phyloP scores from a whole-genome alignment of 345 rosid species.

The Jatropha curcas region DNA sequence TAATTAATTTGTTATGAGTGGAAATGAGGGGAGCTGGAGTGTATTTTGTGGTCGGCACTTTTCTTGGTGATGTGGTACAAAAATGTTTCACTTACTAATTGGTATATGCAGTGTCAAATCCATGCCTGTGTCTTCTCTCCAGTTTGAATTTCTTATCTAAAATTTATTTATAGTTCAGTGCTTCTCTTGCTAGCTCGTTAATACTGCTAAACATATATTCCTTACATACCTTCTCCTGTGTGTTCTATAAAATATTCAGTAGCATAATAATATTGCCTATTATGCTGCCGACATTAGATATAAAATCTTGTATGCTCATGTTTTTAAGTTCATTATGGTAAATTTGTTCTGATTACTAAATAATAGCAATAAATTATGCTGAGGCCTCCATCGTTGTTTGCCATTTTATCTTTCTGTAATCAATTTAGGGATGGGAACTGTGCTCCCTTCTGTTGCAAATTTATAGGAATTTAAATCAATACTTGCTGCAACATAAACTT shows the following conservation, averaged over 20 bases:
- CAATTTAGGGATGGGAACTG: not conserved
- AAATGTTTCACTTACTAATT: not conserved
- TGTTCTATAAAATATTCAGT: not conserved
- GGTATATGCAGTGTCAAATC: not conserved
- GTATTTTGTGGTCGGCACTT: not conserved
- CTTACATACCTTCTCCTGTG: not conserved
- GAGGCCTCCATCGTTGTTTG: not conserved
- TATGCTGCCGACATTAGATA: too few species aligned
- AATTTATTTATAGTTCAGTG: not conserved
- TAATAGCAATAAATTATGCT: not conserved
- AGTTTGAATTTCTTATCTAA: not conserved
- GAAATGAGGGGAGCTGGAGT: too few species aligned
- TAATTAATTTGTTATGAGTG: too few species aligned
- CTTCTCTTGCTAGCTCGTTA: not conserved
- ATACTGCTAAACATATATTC: not conserved
- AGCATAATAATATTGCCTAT: too few species aligned
- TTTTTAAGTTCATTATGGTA: not conserved
- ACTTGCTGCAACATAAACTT: not conserved
- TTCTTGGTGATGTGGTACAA: not conserved
- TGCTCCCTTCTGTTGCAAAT: not conserved
- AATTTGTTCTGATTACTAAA: not conserved
- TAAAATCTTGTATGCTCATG: too few species aligned
- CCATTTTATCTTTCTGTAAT: not conserved
- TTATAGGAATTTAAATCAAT: not conserved
- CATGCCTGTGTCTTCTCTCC: not conserved